Evolutionary conservation across 768 basidiomycete genomes (phyloP), one percentile per base, ranked within the genome.

Genomic region (Kwoniella sp.): DNA sequence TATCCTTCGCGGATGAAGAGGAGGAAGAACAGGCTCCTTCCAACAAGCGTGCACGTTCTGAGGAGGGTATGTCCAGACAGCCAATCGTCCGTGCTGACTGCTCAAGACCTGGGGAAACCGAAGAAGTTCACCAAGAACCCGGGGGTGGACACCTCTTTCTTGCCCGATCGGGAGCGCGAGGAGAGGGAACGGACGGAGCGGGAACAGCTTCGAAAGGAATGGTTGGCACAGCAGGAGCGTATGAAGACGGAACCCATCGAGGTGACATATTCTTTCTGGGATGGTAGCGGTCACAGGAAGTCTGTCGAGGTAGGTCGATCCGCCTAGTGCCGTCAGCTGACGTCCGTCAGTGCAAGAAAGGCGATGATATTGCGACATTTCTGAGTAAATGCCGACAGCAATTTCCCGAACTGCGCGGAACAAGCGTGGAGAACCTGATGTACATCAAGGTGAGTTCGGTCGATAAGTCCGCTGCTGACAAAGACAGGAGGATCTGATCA

Each of bases 151-250:
- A 99, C 95, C 0, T 96, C 92, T 1, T 99, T 99, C 77, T 80
- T 99, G 7, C 95, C 95, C 1, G 95, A 99, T 73, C 83, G 95
- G n/a, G 90, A 92, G 20, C 85, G 95, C 10, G 95, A 99, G 69
- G 91, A 92, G 70, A 82, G 83, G 7, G 95, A 99, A 73, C 82
- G 92, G 14, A 81, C 81, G 53, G 86, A 91, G 72, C 80, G 93
- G 32, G 95, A 99, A 71, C 81, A 86, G 43, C 79, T 99, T 33
- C 80, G 95, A 2, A 80, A 89, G 54, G 84, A 95, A 73, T 99
- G 92, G 91, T 78, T 98, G 28, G 77, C 75, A 60, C 79, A 79
- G 57, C 85, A 87, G 62, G 80, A 84, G 71, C 79, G 83, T 20
- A 80, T 85, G 48, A 85, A 85, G 70, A 66, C 76, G 23, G 85